Evolutionary conservation across 176 grass and related monocot genomes (phyloP).

Genomic region (Areca catechu): DNA sequence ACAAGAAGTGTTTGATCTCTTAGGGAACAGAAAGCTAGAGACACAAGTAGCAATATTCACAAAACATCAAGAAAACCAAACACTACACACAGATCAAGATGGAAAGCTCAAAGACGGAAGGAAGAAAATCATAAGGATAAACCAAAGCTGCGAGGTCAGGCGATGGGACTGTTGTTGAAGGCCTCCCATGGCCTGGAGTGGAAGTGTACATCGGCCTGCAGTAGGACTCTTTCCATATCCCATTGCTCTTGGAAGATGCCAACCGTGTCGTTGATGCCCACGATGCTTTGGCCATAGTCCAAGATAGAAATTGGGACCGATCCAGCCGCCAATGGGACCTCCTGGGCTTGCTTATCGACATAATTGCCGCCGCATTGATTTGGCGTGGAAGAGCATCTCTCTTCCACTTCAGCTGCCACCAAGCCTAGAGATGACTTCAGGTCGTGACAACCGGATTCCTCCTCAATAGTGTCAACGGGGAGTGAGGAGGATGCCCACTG

Average conservation of each 20-base stretch:
- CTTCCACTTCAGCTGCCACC: slow-evolving; percentile 45
- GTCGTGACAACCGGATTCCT: slow-evolving; percentile 18
- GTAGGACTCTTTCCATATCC: not conserved
- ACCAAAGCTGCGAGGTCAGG: not conserved
- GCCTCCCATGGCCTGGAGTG: slow-evolving; percentile 6
- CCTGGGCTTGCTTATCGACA: slow-evolving; percentile 24
- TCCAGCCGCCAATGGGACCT: slow-evolving; percentile 28
- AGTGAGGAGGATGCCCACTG: slow-evolving; percentile 29
- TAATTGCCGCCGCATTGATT: slow-evolving; percentile 3
- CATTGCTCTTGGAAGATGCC: slow-evolving; percentile 2
- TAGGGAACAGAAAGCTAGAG: too few relatives aligned
- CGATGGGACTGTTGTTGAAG: not conserved
- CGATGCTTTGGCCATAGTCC: slow-evolving; percentile 6
- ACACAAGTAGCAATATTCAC: too few relatives aligned
- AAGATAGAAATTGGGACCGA: slow-evolving; percentile 17
- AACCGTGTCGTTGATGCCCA: not conserved
- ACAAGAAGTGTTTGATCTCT: too few relatives aligned
- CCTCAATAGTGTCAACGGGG: slow-evolving; percentile 23
- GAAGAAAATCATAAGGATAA: not conserved
- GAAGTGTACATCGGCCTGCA: not conserved
- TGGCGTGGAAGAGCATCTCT: slow-evolving; percentile 39
- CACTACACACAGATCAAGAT: too few relatives aligned
- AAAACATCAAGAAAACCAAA: too few relatives aligned
- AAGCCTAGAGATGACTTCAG: slow-evolving; percentile 26
- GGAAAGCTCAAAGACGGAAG: not conserved